Base-by-base conservation (phyloP, 192 early-diverging fungal genomes). In the Backusella macrospora region DNA sequence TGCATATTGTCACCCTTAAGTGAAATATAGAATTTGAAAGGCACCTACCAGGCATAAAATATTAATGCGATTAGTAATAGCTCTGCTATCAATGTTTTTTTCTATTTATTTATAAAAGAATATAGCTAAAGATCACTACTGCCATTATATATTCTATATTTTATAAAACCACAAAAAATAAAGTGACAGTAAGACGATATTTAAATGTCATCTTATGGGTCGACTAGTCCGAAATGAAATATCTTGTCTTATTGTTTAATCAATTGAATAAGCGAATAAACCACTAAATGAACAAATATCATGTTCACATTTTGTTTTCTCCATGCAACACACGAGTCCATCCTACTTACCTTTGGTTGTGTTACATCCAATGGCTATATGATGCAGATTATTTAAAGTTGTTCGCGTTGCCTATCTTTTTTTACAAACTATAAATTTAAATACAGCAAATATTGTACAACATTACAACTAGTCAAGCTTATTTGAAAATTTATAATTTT, bases 1-100 rank as follows among this genome's bases (percentile, higher is more conserved):
- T 52, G 49, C 49, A 52, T 9, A 52, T 21, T 52, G 6, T 52
- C 18, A 23, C 49, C 49, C 49, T 52, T 52, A n/a, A 52, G 49
- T 52, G 49, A 10, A 52, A 52, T 52, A 23, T 52, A 52, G n/a
- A 52, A 52, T 52, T 52, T 52, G 49, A 52, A 52, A 52, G 49
- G 18, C 49, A 52, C 18, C 49, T 52, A 52, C 16, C n/a, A 52
- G 49, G 49, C 49, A 52, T 52, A 9, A 52, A 9, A 43, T 43
- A 43, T 1, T 43, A 43, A 9, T 43, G 40, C 40, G 7, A 42
- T 7, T 42, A 6, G 42, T 43, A 43, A 4, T 43, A 43, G 5
- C 42, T 43, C 5, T 43, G 10, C 5, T 43, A 43, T 43, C 5
- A 43, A 43, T 43, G 10, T 10, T 6, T 1, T 43, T 43, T 9